Base-by-base conservation (phyloP, 1,284 basidiomycete genomes). In the Apiotrichum laibachii region DNA sequence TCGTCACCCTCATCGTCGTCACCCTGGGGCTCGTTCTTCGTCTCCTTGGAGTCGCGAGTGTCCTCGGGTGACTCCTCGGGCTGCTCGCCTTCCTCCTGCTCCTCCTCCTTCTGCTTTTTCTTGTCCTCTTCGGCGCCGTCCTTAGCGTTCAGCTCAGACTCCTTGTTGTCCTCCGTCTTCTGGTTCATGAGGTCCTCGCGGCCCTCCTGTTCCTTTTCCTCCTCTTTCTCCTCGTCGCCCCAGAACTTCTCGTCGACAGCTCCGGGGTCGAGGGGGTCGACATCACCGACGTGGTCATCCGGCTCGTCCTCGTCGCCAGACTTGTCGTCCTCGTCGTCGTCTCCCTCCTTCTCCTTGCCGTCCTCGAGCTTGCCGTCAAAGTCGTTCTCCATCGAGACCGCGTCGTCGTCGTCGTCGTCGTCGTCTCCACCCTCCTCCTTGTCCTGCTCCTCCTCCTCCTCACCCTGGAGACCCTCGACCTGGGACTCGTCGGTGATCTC, bases 181-280 rank as follows among this genome's bases (percentile, higher is more conserved):
- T 80, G 66, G 64, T 80, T 70, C 64, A 77, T 78, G 56, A 76
- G 72, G 57, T 79, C 79, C 57, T 81, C 79, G 22, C 61, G 61
- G 7, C 66, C 67, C 26, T 64, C 69, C 16, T 71, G 58, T 62
- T 77, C 71, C 61, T 70, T 80, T 35, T 81, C 75, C 42, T 81
- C 74, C 54, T 84, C 79, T 52, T 82, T 77, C 33, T 80, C 72
- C 64, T 94, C 88, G 64, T 93, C 89, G 39, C 88, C 92, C 95
- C 96, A 98, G 67, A 99, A 82, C 80, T 98, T 98, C 79, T 99
- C 95, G 72, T 99, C 95, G 12, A 97, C 85, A 0, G 88, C 87
- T 31, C 86, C 83, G 10, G 91, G 89, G 77, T 97, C 93, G n/a
- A 85, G 81, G 2, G 86, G 85, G 77, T 96, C 92, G 45, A 97